Evolutionary conservation across 768 basidiomycete genomes (phyloP).

Genomic region (Pulveroboletus sp.): DNA sequence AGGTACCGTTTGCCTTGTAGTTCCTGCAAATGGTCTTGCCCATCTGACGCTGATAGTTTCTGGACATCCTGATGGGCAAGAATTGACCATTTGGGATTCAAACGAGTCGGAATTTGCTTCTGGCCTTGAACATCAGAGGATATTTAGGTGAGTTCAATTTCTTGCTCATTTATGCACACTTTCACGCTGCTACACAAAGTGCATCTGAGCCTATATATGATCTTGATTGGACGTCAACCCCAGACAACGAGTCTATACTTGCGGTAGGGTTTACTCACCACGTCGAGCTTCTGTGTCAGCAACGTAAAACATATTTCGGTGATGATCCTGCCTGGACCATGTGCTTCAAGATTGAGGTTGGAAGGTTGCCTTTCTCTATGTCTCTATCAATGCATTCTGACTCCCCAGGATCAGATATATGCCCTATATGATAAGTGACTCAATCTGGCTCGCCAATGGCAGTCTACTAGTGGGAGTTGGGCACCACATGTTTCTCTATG

Average conservation of each 20-base stretch:
- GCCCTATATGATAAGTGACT: conserved; percentile 77
- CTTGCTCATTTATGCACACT: neutral
- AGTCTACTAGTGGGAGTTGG: conserved; percentile 78
- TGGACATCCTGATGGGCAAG: conserved; percentile 54
- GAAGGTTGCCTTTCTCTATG: conserved; percentile 44
- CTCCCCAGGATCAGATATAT: conserved; percentile 50
- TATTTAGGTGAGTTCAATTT: conserved; percentile 48
- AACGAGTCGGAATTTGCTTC: conserved; percentile 90
- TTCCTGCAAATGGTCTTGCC: neutral
- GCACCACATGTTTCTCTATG: conserved; percentile 80
- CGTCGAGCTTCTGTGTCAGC: conserved; percentile 86
- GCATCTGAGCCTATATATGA: conserved; percentile 64
- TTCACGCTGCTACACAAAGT: conserved; percentile 10
- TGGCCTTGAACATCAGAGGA: conserved; percentile 71
- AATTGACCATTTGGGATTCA: conserved; percentile 95
- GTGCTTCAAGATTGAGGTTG: conserved; percentile 66
- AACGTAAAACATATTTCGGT: conserved; percentile 89
- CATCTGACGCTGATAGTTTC: conserved; percentile 46
- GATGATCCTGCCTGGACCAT: conserved; percentile 75
- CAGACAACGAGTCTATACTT: conserved; percentile 84
- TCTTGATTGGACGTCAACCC: conserved; percentile 91
- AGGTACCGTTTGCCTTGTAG: conserved; percentile 44
- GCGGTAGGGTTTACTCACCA: conserved; percentile 82
- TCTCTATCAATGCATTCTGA: neutral
- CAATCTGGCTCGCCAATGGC: conserved; percentile 86